Evolutionary conservation across 371 early-diverging fungal species (phyloP), one percentile per base, ranked within the genome.

Genomic region (Funneliformis caledonium): DNA sequence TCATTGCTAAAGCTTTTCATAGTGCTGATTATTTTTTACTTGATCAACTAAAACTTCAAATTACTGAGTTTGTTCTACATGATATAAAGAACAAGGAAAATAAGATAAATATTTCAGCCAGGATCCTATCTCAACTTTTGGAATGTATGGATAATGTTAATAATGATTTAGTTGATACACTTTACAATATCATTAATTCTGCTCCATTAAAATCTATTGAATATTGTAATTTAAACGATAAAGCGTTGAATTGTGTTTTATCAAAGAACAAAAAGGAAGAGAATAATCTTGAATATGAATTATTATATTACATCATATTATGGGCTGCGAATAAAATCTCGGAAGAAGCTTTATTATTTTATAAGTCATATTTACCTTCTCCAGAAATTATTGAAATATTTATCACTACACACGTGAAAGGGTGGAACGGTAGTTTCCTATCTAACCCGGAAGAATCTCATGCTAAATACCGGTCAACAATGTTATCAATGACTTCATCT

Each of bases 1-100:
- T 56, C 42, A 43, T 60, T 1, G 10, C 59, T 33, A 59, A 79
- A n/a, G 60, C 59, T 16, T 79, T 45, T 42, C n/a, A 19, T 43
- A 31, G 52, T 19, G 48, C 79, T 19, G 52, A 79, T 52, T 79
- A 59, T 70, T 79, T 79, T 19, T 33, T 69, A 48, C 52, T 79
- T n/a, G 19, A 8, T 11, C 3, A 16, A 16, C 14, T 79, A 8
- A 59, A 68, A 70, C 4, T n/a, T 76, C 33, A 56, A 4, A 56
- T 56, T 16, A 56, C 16, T 7, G 16, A 7, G 7, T 56, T 56
- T 11, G 19, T 56, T 56, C 33, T 31, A n/a, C 56, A 16, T n/a
- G 12, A 16, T 74, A 26, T 42, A 26, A 19, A n/a, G 6, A 19
- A 7, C 4, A 56, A 56, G 19, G 56, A 19, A 5, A 19, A 56